phyloP scores from a whole-genome alignment of 495 filamentous ascomycete species.

The Elaphomyces granulatus region DNA sequence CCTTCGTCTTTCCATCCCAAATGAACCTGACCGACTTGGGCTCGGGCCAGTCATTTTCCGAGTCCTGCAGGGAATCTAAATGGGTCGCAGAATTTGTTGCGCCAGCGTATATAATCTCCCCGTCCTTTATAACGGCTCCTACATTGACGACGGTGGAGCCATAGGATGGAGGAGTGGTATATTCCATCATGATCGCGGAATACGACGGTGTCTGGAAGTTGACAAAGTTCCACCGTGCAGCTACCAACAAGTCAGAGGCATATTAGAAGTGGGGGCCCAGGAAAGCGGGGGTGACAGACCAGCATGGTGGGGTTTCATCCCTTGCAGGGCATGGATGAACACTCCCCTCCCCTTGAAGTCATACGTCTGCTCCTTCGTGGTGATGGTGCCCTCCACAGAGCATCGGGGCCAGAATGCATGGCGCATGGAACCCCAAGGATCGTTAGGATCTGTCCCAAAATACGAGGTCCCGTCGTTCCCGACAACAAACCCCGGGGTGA shows the following conservation, averaged over 20 bases:
- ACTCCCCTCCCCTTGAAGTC: constrained; percentile 68
- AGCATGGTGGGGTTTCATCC: constrained; percentile 98
- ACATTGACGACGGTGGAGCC: constrained; percentile 78
- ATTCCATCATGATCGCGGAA: constrained; percentile 91
- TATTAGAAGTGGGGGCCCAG: neutral
- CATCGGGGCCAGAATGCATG: constrained; percentile 91
- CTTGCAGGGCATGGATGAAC: constrained; percentile 74
- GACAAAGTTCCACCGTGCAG: constrained; percentile 83
- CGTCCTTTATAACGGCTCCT: constrained; percentile 66
- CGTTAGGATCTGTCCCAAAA: constrained; percentile 68
- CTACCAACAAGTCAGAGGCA: constrained; percentile 24
- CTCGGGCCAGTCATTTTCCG: constrained; percentile 77
- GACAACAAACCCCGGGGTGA: constrained; percentile 66
- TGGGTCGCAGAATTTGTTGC: constrained; percentile 47
- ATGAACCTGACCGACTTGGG: constrained; percentile 58
- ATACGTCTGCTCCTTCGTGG: constrained; percentile 68
- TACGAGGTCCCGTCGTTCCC: constrained; percentile 75
- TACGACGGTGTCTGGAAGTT: constrained; percentile 79
- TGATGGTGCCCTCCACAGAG: constrained; percentile 63
- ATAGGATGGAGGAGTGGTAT: constrained; percentile 87
- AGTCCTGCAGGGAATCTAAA: constrained; percentile 50
- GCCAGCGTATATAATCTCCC: constrained; percentile 62
- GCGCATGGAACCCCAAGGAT: constrained; percentile 85
- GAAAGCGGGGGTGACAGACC: constrained; percentile 30
- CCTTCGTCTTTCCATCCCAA: constrained; percentile 68